These are phyloP conservation scores for Thielaviopsis populi DNA, from an alignment of 2,329 filamentous ascomycete species.

Conservation along the genomic window DNA sequence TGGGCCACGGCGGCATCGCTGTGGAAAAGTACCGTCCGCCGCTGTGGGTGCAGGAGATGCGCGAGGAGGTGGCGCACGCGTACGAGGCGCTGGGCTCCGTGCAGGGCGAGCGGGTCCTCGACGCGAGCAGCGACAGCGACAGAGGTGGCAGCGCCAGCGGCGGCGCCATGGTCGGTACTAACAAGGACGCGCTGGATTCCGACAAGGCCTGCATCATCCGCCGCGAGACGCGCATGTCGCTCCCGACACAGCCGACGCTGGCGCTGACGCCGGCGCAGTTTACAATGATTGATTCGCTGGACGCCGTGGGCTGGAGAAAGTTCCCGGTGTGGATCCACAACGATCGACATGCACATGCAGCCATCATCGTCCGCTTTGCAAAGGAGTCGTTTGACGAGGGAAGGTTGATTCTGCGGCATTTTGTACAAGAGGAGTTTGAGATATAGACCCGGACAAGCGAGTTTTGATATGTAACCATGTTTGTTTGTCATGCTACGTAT, in stretches of 20 bases:
- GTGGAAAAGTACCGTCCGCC: conserved; percentile 61
- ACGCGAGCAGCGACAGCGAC: conserved; percentile 37
- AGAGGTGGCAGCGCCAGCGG: conserved; percentile 19
- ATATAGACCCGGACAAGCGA: conserved; percentile 2
- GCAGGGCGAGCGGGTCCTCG: conserved; percentile 57
- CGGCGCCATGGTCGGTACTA: conserved; percentile 8
- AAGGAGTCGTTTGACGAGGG: conserved; percentile 60
- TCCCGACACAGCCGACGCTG: conserved; percentile 45
- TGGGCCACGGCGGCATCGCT: conserved; percentile 50
- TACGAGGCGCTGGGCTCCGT: conserved; percentile 58
- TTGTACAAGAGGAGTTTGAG: conserved; percentile 57
- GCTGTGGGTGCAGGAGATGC: conserved; percentile 59
- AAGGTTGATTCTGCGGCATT: conserved; percentile 62
- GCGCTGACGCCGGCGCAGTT: conserved; percentile 72
- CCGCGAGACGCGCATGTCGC: conserved; percentile 29
- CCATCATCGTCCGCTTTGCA: conserved; percentile 67
- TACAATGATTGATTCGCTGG: conserved; percentile 63
- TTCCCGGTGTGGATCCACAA: conserved; percentile 63
- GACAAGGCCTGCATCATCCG: conserved; percentile 30
- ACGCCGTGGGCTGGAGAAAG: conserved; percentile 50
- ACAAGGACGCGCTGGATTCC: conserved; percentile 21
- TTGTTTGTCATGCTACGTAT: not conserved
- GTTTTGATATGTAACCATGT: not conserved
- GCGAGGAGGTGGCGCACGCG: conserved; percentile 59
- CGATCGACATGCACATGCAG: conserved; percentile 68